These are phyloP conservation scores for Trypanosoma conorhini DNA, from an alignment of 208 protist genomes.

Conservation along the genomic window DNA sequence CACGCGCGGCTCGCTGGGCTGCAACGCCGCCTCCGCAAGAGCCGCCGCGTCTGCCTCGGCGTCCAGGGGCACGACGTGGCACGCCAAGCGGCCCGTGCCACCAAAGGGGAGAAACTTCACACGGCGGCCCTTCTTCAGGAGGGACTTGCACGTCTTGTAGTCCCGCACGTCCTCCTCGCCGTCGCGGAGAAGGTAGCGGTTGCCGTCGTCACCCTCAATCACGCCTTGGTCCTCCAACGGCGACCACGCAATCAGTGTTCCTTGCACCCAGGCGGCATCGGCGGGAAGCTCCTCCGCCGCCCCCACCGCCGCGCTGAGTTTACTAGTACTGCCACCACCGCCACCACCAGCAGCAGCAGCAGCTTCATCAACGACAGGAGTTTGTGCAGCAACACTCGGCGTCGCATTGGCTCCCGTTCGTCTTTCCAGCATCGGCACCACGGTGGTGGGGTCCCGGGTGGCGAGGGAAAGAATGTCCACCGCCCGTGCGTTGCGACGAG, in stretches of 20 bases:
- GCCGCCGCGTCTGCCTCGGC: conserved; percentile 57
- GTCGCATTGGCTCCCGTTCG: background rate
- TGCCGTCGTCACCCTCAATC: conserved; percentile 66
- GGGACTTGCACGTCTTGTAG: conserved; percentile 41
- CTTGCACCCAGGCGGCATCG: conserved; percentile 52
- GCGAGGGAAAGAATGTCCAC: conserved; percentile 76
- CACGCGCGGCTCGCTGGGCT: conserved; percentile 37
- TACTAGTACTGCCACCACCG: background rate
- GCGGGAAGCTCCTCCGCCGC: conserved; percentile 35
- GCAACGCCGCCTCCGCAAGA: conserved; percentile 53
- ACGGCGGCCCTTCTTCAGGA: conserved; percentile 61
- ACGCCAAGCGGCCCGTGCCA: conserved; percentile 57
- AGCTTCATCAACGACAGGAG: background rate
- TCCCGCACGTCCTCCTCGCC: conserved; percentile 67
- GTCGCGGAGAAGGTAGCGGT: conserved; percentile 83
- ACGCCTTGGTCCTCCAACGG: conserved; percentile 78
- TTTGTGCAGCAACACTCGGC: background rate
- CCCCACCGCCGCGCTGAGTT: background rate
- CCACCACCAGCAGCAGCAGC: background rate
- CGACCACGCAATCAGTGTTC: conserved; percentile 77
- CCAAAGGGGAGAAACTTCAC: conserved; percentile 81
- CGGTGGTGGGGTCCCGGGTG: conserved; percentile 32
- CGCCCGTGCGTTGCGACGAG: conserved; percentile 50
- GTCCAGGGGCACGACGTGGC: conserved; percentile 67
- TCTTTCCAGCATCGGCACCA: conserved; percentile 52